These are phyloP conservation scores for Boletus rufocinnamomeus DNA, from an alignment of 768 basidiomycete species.

Conservation along the genomic window DNA sequence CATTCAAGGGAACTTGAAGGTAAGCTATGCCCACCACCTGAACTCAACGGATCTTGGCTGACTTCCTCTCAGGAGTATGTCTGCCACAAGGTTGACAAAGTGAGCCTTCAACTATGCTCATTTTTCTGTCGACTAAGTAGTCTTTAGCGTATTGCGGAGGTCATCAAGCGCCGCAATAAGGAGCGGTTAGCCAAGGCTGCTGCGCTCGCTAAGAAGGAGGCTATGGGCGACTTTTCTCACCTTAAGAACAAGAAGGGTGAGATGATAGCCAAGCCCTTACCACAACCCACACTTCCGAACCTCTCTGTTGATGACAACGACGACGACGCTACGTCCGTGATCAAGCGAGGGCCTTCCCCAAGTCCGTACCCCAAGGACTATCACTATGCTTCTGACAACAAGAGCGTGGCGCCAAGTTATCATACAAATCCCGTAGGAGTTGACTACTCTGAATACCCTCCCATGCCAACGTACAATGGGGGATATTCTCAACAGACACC, in stretches of 20 bases:
- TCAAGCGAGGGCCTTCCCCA: conserved; percentile 55
- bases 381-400: conserved; percentile 53
- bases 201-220: conserved; percentile 86
- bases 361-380: conserved; percentile 58
- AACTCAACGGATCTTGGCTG: not conserved
- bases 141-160: conserved; percentile 81
- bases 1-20: conserved; percentile 97
- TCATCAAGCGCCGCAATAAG: conserved; percentile 90
- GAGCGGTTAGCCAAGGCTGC: conserved; percentile 81
- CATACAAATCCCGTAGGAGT: conserved; percentile 43
- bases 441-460: conserved; percentile 52
- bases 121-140: conserved; percentile 15
- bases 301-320: conserved; percentile 79
- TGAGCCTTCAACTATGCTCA: conserved; percentile 32
- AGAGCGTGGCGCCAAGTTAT: conserved; percentile 40
- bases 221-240: conserved; percentile 86
- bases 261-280: conserved; percentile 73
- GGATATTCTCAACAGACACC: conserved; percentile 61
- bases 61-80: conserved; percentile 75
- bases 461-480: conserved; percentile 74
- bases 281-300: conserved; percentile 94
- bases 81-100: conserved; percentile 99
- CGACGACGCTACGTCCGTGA: conserved; percentile 55
- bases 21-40: conserved; percentile 27
- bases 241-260: conserved; percentile 93